Evolutionary conservation across 305 asterid genomes (phyloP), one percentile per base, ranked within the genome.

Genomic region (Nicotiana rustica): DNA sequence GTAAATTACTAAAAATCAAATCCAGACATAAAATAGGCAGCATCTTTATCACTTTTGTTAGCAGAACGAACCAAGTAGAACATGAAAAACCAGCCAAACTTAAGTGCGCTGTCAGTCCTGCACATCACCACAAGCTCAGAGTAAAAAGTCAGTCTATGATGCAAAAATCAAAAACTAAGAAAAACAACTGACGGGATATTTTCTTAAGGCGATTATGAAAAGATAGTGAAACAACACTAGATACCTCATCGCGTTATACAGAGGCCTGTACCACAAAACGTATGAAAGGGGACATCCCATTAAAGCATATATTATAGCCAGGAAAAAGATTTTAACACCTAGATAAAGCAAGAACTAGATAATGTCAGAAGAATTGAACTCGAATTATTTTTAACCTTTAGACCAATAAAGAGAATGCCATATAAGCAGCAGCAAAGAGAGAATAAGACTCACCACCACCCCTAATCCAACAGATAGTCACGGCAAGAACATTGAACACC

Each of bases 81-180:
- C 90, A 97, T 33, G 88, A 97, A 97, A 90, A 97, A 97, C 97
- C 97, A 92, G 80, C 99, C 89, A 89, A 97, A 97, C 83, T 91
- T 97, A 84, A 97, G 73, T 2, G 99, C 99, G 90, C 99, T 97
- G 84, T 97, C 97, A 38, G 97, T 97, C 95, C 99, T 97, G 95
- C 81, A 89, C 85, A 81, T 84, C 19, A 52, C 41, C 47, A 33
- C 7, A 1, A 68, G 59, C 82, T 12, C 83, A 49, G 25, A 69
- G 65, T 17, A 29, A 73, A 44, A 68, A 29, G 55, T 52, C 69
- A 35, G 41, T 19, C 25, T 47, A 18, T 8, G 59, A 68, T 66
- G 14, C 31, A 47, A 9, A 47, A 44, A 73, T 73, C 64, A 73
- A 73, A 49, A 44, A 25, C 21, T 1, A 49, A 25, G 29, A 25